phyloP scores from a whole-genome alignment of 345 rosid species.

The Theobroma cacao region DNA sequence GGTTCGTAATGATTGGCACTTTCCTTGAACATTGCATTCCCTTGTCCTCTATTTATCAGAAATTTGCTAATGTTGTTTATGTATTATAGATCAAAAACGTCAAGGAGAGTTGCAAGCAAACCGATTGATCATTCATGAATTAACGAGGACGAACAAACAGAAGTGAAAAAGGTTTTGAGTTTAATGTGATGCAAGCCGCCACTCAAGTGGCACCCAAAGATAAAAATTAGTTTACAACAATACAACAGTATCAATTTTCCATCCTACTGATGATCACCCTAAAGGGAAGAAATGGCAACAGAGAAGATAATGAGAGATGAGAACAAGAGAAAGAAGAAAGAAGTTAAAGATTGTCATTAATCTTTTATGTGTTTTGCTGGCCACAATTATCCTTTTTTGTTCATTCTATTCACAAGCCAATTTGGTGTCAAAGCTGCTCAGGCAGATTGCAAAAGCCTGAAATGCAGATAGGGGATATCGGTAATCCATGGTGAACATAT shows the following conservation, averaged over 20 bases:
- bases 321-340: background rate
- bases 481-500: constrained; percentile 98
- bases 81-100: background rate
- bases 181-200: constrained; percentile 1
- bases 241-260: background rate
- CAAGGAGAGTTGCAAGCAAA: background rate
- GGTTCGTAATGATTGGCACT: background rate
- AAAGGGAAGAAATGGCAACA: background rate
- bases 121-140: background rate
- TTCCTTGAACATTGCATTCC: background rate
- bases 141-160: background rate
- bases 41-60: background rate
- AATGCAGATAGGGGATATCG: constrained; percentile 93
- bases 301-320: background rate
- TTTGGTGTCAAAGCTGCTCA: constrained; percentile 99
- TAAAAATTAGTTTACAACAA: background rate
- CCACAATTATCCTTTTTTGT: constrained; percentile 2
- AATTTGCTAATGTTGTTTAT: background rate
- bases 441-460: constrained; percentile 95
- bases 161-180: background rate
- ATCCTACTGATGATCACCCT: background rate
- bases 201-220: background rate
- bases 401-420: constrained; percentile 85
- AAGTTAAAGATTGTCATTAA: background rate
- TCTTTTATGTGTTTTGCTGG: background rate